Percentiles rank a stretch among this genome's conserved stretches.
These are phyloP conservation scores for Fusarium irregulare DNA, from an alignment of 2,329 filamentous ascomycete species.

Conservation along the genomic window DNA sequence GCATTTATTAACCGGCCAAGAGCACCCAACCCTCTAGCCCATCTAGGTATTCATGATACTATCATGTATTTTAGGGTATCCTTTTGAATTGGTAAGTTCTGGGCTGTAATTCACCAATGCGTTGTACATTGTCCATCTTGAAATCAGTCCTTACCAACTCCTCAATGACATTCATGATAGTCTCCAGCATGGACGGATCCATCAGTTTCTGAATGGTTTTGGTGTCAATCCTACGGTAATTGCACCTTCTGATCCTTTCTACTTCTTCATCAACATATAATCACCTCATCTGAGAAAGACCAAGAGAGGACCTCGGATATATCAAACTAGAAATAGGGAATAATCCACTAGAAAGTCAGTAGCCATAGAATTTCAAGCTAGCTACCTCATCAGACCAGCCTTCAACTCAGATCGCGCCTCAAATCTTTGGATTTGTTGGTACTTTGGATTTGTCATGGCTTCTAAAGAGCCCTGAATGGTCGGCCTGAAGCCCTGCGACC, in stretches of 20 bases:
- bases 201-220: conserved; percentile 71
- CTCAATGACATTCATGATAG: conserved; percentile 71
- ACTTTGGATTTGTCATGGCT: conserved; percentile 84
- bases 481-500: conserved; percentile 91
- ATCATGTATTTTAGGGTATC: conserved; percentile 75
- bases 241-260: conserved; percentile 76
- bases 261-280: conserved; percentile 78
- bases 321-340: conserved; percentile 85
- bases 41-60: conserved; percentile 63
- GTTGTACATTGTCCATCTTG: conserved; percentile 71
- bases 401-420: conserved; percentile 72
- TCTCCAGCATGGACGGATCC: conserved; percentile 61
- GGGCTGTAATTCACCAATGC: conserved; percentile 87
- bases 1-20: conserved; percentile 83
- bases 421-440: conserved; percentile 73
- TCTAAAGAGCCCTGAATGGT: conserved; percentile 83
- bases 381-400: conserved; percentile 81
- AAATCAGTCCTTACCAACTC: conserved; percentile 71
- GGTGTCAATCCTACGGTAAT: conserved; percentile 77
- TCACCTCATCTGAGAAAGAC: conserved; percentile 79
- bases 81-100: conserved; percentile 65
- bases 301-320: conserved; percentile 77
- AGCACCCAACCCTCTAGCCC: conserved; percentile 69
- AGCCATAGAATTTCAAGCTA: conserved; percentile 93
- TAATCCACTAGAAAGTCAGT: conserved; percentile 83